Conservation (phyloP, 1,284 basidiomycete genomes). For the Agroathelia rolfsii region DNA sequence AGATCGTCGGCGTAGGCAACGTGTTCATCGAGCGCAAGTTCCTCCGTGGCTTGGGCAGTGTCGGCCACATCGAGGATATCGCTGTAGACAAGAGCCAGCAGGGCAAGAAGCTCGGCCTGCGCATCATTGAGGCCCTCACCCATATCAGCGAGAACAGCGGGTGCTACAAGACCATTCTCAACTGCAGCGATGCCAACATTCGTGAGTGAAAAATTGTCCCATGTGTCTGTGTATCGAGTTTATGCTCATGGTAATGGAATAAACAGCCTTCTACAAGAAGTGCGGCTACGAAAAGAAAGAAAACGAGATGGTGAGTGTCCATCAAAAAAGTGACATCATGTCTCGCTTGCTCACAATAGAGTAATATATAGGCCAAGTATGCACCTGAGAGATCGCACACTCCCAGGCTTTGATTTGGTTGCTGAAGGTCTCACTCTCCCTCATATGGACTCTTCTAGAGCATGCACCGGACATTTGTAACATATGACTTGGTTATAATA, state of each 20-base stretch:
- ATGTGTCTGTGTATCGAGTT: constrained; percentile 10
- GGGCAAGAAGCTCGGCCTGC: constrained; percentile 83
- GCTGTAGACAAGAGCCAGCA: constrained; percentile 83
- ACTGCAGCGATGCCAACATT: constrained; percentile 87
- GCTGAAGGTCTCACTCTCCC: too few relatives aligned
- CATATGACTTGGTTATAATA: too few relatives aligned
- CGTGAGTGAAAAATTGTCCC: constrained; percentile 45
- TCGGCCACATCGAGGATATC: constrained; percentile 97
- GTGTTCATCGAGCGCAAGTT: constrained; percentile 93
- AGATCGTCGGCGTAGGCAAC: constrained; percentile 78
- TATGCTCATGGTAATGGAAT: constrained; percentile 11
- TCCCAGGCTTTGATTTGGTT: constrained; percentile 29
- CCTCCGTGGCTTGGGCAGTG: constrained; percentile 67
- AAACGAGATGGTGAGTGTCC: constrained; percentile 69
- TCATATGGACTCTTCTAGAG: too few relatives aligned
- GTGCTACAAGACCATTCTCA: constrained; percentile 94
- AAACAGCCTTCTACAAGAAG: constrained; percentile 89
- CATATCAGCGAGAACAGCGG: constrained; percentile 67
- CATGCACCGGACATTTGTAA: too few relatives aligned
- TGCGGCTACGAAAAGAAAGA: constrained; percentile 88
- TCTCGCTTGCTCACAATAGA: constrained; percentile 1
- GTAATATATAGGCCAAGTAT: constrained; percentile 39
- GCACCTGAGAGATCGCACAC: constrained; percentile 31
- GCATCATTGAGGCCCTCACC: constrained; percentile 80
- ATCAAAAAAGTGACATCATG: constrained; percentile 4